Conservation (phyloP, 208 protist genomes). For the Crithidia sp. region DNA sequence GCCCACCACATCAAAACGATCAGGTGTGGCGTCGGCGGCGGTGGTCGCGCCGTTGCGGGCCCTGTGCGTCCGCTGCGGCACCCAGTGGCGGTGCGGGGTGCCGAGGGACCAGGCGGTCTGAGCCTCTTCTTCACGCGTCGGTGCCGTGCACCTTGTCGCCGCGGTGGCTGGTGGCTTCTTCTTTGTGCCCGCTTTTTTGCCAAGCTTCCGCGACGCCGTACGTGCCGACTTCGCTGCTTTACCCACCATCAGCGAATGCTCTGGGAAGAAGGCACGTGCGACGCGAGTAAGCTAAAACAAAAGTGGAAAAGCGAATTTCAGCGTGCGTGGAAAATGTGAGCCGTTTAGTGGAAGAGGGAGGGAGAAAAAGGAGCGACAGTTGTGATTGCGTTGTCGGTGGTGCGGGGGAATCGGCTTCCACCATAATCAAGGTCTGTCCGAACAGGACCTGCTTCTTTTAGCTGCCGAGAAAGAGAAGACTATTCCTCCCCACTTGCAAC, state of each 20-base stretch:
- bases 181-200: neutral
- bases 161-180: neutral
- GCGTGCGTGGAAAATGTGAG: too few species aligned
- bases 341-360: neutral
- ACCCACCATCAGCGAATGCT: neutral
- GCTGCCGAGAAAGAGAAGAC: too few species aligned
- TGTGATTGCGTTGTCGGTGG: too few species aligned
- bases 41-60: neutral
- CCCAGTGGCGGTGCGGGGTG: neutral
- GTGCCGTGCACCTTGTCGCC: too few species aligned
- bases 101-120: neutral
- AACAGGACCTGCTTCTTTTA: too few species aligned
- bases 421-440: too few species aligned
- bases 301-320: neutral
- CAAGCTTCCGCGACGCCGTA: neutral
- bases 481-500: too few species aligned
- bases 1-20: slow-evolving; percentile 10
- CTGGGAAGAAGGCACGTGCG: neutral
- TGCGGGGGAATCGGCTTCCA: too few species aligned
- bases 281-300: neutral
- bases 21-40: neutral
- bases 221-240: neutral
- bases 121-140: neutral
- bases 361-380: neutral
- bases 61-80: neutral